Evolutionary conservation across 1,284 basidiomycete genomes (phyloP).

Genomic region (Sanghuangporus sanghuang): DNA sequence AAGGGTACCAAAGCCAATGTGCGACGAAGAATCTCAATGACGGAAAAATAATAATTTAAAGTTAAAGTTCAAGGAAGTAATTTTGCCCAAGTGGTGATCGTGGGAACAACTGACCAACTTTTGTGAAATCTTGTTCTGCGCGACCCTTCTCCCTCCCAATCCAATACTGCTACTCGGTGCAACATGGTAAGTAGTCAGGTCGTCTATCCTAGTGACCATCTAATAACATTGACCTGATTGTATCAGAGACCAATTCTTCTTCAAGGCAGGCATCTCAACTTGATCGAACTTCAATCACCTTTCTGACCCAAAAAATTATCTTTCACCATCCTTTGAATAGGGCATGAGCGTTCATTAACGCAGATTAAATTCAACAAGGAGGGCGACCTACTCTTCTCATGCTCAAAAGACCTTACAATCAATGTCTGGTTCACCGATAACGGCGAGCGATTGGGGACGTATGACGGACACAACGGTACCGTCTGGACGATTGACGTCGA

Average conservation of each 20-base stretch:
- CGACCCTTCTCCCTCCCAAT: neutral
- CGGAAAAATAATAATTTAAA: neutral
- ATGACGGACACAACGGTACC: conserved; percentile 93
- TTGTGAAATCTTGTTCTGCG: neutral
- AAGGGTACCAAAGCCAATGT: too few relatives aligned
- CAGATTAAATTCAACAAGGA: conserved; percentile 96
- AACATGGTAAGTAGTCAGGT: neutral
- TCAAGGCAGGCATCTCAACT: conserved; percentile 21
- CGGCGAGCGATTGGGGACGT: conserved; percentile 95
- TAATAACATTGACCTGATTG: neutral
- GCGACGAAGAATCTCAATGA: neutral
- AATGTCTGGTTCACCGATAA: conserved; percentile 99
- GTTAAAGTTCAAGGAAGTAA: neutral
- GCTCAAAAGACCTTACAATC: conserved; percentile 93
- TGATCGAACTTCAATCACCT: too few relatives aligned
- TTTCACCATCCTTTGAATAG: conserved; percentile 33
- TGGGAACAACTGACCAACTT: neutral
- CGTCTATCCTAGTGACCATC: neutral
- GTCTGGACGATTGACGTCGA: conserved; percentile 98
- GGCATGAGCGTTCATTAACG: conserved; percentile 97
- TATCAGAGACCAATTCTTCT: conserved; percentile 26
- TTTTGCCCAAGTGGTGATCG: neutral
- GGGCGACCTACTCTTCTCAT: conserved; percentile 94
- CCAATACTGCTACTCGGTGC: neutral
- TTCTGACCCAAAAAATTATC: neutral